phyloP scores from a whole-genome alignment of 169 alveolate genomes.

The Eimeria brunetti region DNA sequence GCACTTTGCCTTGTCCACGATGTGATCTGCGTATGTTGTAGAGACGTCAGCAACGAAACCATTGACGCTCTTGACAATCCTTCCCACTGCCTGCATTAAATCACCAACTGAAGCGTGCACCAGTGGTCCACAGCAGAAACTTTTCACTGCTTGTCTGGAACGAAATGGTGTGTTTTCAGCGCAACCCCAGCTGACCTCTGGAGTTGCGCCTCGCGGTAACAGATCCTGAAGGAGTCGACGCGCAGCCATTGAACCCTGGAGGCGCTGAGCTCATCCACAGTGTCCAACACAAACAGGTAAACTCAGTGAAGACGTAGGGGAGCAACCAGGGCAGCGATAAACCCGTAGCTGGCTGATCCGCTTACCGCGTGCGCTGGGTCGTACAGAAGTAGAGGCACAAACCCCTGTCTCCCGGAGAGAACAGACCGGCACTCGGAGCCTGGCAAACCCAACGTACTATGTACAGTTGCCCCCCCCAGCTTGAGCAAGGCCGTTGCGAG shows the following conservation, averaged over 20 bases:
- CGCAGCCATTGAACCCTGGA: slow-evolving; percentile 48
- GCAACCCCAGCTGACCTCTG: slow-evolving; percentile 38
- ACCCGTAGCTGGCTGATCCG: not conserved
- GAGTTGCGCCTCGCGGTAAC: slow-evolving; percentile 43
- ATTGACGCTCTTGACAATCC: slow-evolving; percentile 52
- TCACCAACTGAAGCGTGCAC: not conserved
- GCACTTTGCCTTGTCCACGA: slow-evolving; percentile 4
- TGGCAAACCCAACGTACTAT: not conserved
- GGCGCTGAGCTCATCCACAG: slow-evolving; percentile 36
- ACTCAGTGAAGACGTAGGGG: not conserved
- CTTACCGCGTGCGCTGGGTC: slow-evolving; percentile 65
- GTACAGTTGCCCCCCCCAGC: slow-evolving; percentile 53
- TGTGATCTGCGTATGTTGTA: slow-evolving; percentile 25
- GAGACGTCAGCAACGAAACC: slow-evolving; percentile 72
- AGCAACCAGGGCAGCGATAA: not conserved
- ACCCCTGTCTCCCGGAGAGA: slow-evolving; percentile 56
- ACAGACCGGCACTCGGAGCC: slow-evolving; percentile 10
- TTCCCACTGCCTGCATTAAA: slow-evolving; percentile 54
- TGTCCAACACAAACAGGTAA: not conserved
- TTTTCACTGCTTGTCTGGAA: not conserved
- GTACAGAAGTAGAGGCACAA: slow-evolving; percentile 57
- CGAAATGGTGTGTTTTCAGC: not conserved
- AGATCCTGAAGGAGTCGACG: slow-evolving; percentile 39
- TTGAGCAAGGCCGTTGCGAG: slow-evolving; percentile 47
- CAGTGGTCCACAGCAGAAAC: not conserved